Evolutionary conservation across 31 red algal genomes (phyloP).

Genomic region (Bonnemaisonia californica): DNA sequence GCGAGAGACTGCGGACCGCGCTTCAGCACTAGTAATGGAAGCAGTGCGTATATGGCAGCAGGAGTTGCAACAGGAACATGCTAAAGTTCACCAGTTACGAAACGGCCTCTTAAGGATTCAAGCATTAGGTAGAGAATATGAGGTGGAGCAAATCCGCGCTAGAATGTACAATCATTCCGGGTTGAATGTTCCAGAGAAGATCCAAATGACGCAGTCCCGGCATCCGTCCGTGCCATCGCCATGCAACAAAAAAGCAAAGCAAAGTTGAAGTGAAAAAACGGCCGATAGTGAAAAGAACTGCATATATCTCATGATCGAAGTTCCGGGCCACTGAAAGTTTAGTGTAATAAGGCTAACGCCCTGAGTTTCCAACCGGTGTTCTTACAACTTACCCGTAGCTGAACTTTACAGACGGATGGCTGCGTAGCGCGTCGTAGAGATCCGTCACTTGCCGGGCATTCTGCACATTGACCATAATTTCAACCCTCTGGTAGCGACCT

Average conservation of each 20-base stretch:
- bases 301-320: too few relatives aligned
- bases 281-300: too few relatives aligned
- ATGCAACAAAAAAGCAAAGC: too few relatives aligned
- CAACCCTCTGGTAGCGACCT: slow-evolving; percentile 47
- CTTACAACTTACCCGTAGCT: slow-evolving; percentile 62
- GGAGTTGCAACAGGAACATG: neutral
- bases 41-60: neutral
- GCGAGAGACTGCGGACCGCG: neutral
- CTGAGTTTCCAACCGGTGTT: too few relatives aligned
- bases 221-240: too few relatives aligned
- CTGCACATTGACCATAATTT: slow-evolving; percentile 34
- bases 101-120: neutral
- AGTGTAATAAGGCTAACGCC: too few relatives aligned
- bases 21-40: neutral
- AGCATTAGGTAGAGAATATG: neutral
- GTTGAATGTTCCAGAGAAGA: neutral
- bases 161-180: neutral
- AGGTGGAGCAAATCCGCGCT: neutral
- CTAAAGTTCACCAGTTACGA: neutral
- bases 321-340: too few relatives aligned
- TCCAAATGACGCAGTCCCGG: neutral
- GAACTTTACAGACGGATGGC: slow-evolving; percentile 40
- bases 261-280: too few relatives aligned
- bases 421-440: slow-evolving; percentile 55
- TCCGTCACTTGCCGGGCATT: slow-evolving; percentile 61